Evolutionary conservation across 169 alveolate species (phyloP).

Genomic region (Plasmodium ovale): DNA sequence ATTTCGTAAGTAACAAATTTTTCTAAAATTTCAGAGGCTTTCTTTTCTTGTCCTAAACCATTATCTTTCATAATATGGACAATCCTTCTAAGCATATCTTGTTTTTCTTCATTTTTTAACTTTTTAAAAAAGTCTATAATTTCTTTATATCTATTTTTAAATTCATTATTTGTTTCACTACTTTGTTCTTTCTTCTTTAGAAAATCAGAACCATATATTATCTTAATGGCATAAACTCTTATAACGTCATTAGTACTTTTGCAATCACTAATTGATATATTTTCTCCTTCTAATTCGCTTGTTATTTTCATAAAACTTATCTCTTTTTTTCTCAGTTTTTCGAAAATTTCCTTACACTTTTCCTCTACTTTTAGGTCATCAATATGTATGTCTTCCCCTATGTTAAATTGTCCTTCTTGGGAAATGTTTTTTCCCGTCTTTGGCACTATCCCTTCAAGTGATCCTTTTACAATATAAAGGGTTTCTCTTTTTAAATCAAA

Average conservation of each 20-base stretch:
- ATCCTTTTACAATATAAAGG: background rate
- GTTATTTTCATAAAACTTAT: constrained; percentile 60
- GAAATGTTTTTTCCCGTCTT: background rate
- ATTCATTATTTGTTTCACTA: constrained; percentile 8
- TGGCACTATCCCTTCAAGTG: background rate
- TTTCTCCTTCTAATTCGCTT: constrained; percentile 41
- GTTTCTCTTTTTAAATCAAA: constrained; percentile 35
- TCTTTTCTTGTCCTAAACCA: constrained; percentile 7
- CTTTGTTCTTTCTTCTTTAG: constrained; percentile 8
- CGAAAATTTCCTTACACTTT: constrained; percentile 42
- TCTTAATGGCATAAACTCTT: constrained; percentile 42
- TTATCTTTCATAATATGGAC: background rate
- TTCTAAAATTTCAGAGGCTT: constrained; percentile 61
- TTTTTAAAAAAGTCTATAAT: constrained; percentile 41
- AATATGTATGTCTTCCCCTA: background rate
- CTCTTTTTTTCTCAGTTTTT: constrained; percentile 35
- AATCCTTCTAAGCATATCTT: constrained; percentile 54
- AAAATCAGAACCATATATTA: constrained; percentile 25
- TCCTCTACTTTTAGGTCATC: constrained; percentile 8
- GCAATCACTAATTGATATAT: constrained; percentile 48
- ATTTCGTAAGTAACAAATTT: constrained; percentile 52
- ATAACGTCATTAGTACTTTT: constrained; percentile 73
- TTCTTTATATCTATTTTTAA: constrained; percentile 41
- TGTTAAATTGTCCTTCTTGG: background rate
- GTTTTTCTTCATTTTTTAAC: constrained; percentile 55